phyloP scores from a whole-genome alignment of 1,284 basidiomycete genomes.

The Cutaneotrichosporon cavernicola region DNA sequence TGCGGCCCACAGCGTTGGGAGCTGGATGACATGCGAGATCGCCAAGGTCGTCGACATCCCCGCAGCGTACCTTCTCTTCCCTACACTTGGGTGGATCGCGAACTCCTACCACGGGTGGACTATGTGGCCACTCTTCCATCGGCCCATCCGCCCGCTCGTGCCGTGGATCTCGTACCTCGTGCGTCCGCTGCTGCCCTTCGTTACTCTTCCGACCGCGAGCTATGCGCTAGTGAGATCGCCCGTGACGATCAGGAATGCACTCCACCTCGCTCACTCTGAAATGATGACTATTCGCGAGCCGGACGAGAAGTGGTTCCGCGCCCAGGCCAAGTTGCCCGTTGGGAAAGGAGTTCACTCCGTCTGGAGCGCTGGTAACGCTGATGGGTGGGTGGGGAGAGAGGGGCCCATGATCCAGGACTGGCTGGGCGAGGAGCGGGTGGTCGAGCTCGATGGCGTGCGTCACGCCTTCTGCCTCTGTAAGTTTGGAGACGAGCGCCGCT shows the following conservation, averaged over 20 bases:
- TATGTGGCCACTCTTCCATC: slow-evolving; percentile 50
- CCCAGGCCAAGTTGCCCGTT: slow-evolving; percentile 19
- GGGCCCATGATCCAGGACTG: slow-evolving; percentile 37
- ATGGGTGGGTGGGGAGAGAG: slow-evolving; percentile 49
- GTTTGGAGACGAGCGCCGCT: slow-evolving; percentile 17
- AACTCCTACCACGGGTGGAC: slow-evolving; percentile 45
- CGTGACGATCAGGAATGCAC: slow-evolving; percentile 38
- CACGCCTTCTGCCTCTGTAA: slow-evolving; percentile 49
- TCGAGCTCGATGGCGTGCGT: slow-evolving; percentile 36
- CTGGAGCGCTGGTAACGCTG: slow-evolving; percentile 38
- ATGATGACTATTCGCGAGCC: slow-evolving; percentile 45
- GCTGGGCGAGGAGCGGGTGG: slow-evolving; percentile 36
- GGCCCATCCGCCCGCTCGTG: slow-evolving; percentile 34
- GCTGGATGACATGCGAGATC: slow-evolving; percentile 44
- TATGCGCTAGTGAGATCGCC: slow-evolving; percentile 42
- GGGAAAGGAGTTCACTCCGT: slow-evolving; percentile 33
- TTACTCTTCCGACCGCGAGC: slow-evolving; percentile 36
- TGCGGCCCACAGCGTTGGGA: slow-evolving; percentile 50
- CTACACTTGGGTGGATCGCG: slow-evolving; percentile 48
- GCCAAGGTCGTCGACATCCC: slow-evolving; percentile 32
- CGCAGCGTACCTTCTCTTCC: slow-evolving; percentile 42
- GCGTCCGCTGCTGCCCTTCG: slow-evolving; percentile 33
- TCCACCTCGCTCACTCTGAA: slow-evolving; percentile 47
- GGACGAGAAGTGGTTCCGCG: slow-evolving; percentile 41
- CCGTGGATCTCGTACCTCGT: slow-evolving; percentile 29